A percentile compares a stretch with the other conserved stretches of the same genome.
These are phyloP conservation scores for Cinnamomum micranthum DNA, from an alignment of 164 flowering plant species.

Conservation along the genomic window DNA sequence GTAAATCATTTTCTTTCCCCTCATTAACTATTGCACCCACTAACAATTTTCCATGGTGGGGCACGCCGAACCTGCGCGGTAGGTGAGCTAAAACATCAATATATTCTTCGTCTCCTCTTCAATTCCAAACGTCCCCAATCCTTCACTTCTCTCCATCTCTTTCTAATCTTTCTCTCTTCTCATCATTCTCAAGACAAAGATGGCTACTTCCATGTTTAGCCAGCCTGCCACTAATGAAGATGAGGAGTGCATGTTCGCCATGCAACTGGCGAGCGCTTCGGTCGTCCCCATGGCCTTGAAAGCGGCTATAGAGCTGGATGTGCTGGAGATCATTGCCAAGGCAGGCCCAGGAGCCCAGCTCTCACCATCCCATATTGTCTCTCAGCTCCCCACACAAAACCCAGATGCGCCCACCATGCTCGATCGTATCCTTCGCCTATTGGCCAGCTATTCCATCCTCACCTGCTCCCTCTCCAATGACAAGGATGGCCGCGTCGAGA, in stretches of 20 bases:
- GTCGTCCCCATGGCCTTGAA: slow-evolving; percentile 74
- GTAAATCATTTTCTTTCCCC: background rate
- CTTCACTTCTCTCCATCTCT: background rate
- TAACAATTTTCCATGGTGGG: background rate
- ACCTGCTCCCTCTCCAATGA: slow-evolving; percentile 31
- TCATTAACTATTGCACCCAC: background rate
- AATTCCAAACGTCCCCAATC: background rate
- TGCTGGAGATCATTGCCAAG: slow-evolving; percentile 61
- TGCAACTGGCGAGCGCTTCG: slow-evolving; percentile 58
- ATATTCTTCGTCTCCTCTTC: background rate
- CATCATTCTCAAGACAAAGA: background rate
- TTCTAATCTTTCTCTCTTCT: background rate
- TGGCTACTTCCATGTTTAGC: background rate
- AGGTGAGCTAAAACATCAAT: background rate
- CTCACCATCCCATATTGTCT: slow-evolving; percentile 52
- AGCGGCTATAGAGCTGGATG: slow-evolving; percentile 62
- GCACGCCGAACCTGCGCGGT: background rate
- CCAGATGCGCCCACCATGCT: slow-evolving; percentile 66
- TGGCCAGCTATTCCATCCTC: slow-evolving; percentile 60
- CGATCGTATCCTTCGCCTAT: slow-evolving; percentile 70
- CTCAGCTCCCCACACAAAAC: slow-evolving; percentile 57
- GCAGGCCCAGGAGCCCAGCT: slow-evolving; percentile 51
- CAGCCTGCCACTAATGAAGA: slow-evolving; percentile 26
- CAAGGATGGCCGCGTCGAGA: slow-evolving; percentile 47
- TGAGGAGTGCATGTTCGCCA: slow-evolving; percentile 51